These are phyloP conservation scores for Leishmania aethiopica DNA, from an alignment of 208 protist species.

Conservation along the genomic window DNA sequence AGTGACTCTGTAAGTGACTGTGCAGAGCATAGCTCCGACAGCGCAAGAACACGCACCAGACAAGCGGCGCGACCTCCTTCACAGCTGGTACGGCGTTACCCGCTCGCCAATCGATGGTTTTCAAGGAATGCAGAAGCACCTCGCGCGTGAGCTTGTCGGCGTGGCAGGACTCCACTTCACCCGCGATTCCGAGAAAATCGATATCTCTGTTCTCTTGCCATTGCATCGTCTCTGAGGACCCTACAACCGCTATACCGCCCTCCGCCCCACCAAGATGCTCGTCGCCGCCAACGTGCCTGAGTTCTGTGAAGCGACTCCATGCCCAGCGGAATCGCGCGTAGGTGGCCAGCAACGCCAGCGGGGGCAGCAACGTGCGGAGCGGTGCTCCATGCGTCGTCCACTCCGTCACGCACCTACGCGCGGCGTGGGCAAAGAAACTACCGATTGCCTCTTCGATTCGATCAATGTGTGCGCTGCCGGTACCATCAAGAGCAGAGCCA, in stretches of 20 bases:
- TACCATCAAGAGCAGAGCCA: neutral
- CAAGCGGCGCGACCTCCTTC: slow-evolving; percentile 13
- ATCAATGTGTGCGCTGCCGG: neutral
- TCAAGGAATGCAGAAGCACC: slow-evolving; percentile 25
- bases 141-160: slow-evolving; percentile 15
- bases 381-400: slow-evolving; percentile 4
- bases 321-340: slow-evolving; percentile 15
- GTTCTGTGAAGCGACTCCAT: slow-evolving; percentile 1
- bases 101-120: slow-evolving; percentile 20
- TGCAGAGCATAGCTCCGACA: slow-evolving; percentile 22
- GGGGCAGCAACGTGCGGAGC: slow-evolving; percentile 7
- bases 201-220: neutral
- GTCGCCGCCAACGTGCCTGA: neutral
- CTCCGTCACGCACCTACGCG: neutral
- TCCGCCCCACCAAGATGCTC: neutral
- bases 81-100: slow-evolving; percentile 24
- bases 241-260: neutral
- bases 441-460: neutral
- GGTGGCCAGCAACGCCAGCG: slow-evolving; percentile 6
- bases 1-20: neutral
- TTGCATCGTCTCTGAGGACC: neutral
- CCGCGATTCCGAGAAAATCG: neutral
- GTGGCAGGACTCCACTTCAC: slow-evolving; percentile 15
- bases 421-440: neutral
- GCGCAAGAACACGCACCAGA: slow-evolving; percentile 27